Percentiles rank a stretch among this genome's conserved stretches.
Conservation (phyloP, 352 stramenopile genomes). For the Pythium aphanidermatum region DNA sequence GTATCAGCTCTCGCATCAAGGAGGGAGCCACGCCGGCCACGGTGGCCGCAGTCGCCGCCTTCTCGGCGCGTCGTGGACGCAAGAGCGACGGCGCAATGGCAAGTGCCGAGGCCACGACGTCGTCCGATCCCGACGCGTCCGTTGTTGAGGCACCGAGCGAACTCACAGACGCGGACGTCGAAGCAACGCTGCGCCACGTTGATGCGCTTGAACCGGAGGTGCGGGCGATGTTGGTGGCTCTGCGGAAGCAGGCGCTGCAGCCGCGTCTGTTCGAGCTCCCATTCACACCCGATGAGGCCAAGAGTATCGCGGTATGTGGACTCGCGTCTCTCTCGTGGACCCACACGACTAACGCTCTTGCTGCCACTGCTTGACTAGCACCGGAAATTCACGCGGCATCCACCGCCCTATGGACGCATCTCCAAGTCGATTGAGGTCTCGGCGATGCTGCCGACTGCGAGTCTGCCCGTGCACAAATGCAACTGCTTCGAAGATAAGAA, state of each 20-base stretch:
- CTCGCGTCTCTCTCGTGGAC: not conserved
- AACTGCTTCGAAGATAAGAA: conserved; percentile 57
- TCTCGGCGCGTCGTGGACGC: conserved; percentile 1
- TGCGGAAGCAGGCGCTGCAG: conserved; percentile 11
- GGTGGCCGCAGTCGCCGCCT: not conserved
- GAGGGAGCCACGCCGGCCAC: conserved; percentile 4
- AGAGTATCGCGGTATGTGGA: conserved; percentile 21
- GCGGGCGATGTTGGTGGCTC: conserved; percentile 6
- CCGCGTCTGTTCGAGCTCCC: conserved; percentile 13
- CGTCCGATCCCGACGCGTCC: not conserved
- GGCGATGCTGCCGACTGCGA: conserved; percentile 42
- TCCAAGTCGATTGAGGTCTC: conserved; percentile 69
- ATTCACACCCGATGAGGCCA: conserved; percentile 26
- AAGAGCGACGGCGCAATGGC: not conserved
- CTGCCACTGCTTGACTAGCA: conserved; percentile 18
- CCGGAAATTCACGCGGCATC: conserved; percentile 40
- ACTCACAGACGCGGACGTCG: conserved; percentile 22
- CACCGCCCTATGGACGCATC: conserved; percentile 59
- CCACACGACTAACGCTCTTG: not conserved
- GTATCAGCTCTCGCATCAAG: conserved; percentile 20
- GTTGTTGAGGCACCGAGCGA: not conserved
- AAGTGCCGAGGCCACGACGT: not conserved
- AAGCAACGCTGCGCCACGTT: conserved; percentile 14
- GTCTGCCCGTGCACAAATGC: conserved; percentile 69
- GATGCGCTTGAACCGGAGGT: conserved; percentile 17